Percentiles rank a stretch among this genome's conserved stretches.
Conservation (phyloP, 495 filamentous ascomycete genomes). For the Penicillium pulvis region DNA sequence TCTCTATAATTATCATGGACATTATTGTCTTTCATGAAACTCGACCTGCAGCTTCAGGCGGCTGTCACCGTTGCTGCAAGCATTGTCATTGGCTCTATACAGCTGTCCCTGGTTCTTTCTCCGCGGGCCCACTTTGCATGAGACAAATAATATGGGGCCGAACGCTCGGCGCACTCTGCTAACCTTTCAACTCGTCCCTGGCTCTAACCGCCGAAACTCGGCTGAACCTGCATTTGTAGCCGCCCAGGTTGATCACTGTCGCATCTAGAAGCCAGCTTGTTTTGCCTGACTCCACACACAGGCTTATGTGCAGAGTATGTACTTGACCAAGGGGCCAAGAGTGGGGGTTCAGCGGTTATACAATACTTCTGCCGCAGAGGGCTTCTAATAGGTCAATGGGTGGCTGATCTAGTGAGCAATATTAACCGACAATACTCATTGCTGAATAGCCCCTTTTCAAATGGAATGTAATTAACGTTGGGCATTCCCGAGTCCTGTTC, state of each 20-base stretch:
- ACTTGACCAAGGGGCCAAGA: no score
- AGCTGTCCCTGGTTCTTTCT: not conserved
- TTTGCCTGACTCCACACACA: no score
- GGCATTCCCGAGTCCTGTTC: no score
- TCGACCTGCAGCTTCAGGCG: conserved; percentile 1
- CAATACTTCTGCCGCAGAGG: no score
- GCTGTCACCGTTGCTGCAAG: not conserved
- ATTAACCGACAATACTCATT: not conserved
- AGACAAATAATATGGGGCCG: conserved; percentile 6
- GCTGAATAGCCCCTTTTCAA: not conserved
- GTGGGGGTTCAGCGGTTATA: no score
- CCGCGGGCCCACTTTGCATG: conserved; percentile 1
- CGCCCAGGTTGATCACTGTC: not conserved
- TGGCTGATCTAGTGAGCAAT: not conserved
- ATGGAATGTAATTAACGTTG: no score
- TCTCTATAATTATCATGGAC: not conserved
- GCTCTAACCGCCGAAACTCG: not conserved
- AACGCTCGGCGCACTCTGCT: not conserved
- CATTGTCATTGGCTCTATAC: not conserved
- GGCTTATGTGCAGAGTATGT: no score
- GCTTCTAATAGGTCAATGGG: not conserved
- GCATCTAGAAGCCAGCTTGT: no score
- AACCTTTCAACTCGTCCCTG: not conserved
- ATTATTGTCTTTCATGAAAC: not conserved
- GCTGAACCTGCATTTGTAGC: not conserved